Evolutionary conservation across 2,329 filamentous ascomycete species (phyloP), one percentile per base, ranked within the genome.

Genomic region (Verticillium zaregamsianum): DNA sequence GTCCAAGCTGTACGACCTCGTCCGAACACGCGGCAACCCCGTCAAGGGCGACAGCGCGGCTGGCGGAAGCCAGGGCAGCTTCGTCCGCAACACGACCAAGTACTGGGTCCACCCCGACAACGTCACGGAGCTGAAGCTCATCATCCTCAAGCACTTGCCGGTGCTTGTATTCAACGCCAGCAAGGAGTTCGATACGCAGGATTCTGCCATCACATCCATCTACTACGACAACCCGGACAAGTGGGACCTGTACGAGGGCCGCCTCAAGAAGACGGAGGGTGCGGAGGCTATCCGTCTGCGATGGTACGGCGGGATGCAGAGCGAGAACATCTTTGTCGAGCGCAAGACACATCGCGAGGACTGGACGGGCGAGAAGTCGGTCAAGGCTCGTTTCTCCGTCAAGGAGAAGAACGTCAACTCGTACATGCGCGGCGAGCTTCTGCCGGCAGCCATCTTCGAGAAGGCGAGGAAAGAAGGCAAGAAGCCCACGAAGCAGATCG

Each of bases 61-160:
- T 17, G 95, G 95, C 69, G 95, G 94, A 61, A 87, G 85, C 66
- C 95, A 99, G 77, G 94, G 93, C 72, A 98, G 90, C 81, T 99
- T 99, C 72, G 88, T 99, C 65, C 91, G 95, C 63, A 92, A 98
- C 73, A 99, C 95, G 0, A 99, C 95, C 35, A 99, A 99, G 77
- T 99, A 99, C 80, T 99, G 95, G 95, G 95, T 99, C 55, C 95
- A 99, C 72, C 92, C 91, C 3, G 95, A 98, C 77, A 99, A 99
- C 72, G 95, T 99, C 69, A 98, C 95, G 5, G 95, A 99, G 79
- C 79, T 99, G 65, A 99, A 99, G 81, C 88, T 99, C 75, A 94
- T 99, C 72, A 93, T 99, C 72, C 82, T 99, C 59, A 98, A 99
- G 81, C 95, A 99, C 80, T 82, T 99, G 65, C 95, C 95, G 0